Conservation (phyloP, 768 basidiomycete genomes). For the Pholiota microspora region DNA sequence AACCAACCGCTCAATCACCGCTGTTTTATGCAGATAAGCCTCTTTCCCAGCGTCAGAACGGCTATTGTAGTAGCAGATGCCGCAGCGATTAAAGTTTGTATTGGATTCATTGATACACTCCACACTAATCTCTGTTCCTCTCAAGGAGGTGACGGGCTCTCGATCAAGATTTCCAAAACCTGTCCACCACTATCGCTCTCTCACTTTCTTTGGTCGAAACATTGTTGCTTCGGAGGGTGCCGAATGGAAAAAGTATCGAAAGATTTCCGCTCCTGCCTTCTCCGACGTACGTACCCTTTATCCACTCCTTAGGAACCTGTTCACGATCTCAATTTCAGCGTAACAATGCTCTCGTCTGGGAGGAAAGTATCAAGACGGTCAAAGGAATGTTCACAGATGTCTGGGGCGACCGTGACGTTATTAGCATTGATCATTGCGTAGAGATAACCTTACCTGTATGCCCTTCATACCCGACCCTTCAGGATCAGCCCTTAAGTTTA, state of each 20-base stretch:
- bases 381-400: conserved; percentile 42
- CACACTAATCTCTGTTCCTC: too few species aligned
- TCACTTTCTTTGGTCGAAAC: conserved; percentile 56
- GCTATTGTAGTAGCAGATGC: conserved; percentile 36
- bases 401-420: conserved; percentile 40
- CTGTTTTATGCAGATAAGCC: conserved; percentile 20
- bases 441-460: conserved; percentile 55
- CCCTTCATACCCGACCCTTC: background rate
- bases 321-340: conserved; percentile 23
- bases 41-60: conserved; percentile 21
- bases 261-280: conserved; percentile 63
- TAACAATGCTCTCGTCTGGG: conserved; percentile 49
- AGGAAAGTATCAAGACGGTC: conserved; percentile 41
- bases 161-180: conserved; percentile 59
- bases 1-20: background rate
- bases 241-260: conserved; percentile 64
- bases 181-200: conserved; percentile 38
- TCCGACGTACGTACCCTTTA: conserved; percentile 43
- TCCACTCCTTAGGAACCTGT: background rate
- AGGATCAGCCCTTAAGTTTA: conserved; percentile 9
- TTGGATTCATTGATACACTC: too few species aligned
- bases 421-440: conserved; percentile 43
- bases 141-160: conserved; percentile 48
- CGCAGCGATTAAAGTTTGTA: conserved; percentile 36
- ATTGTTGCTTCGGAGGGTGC: conserved; percentile 65